These are phyloP conservation scores for Posidonia australis DNA, from an alignment of 106 monocot genomes.

Conservation along the genomic window DNA sequence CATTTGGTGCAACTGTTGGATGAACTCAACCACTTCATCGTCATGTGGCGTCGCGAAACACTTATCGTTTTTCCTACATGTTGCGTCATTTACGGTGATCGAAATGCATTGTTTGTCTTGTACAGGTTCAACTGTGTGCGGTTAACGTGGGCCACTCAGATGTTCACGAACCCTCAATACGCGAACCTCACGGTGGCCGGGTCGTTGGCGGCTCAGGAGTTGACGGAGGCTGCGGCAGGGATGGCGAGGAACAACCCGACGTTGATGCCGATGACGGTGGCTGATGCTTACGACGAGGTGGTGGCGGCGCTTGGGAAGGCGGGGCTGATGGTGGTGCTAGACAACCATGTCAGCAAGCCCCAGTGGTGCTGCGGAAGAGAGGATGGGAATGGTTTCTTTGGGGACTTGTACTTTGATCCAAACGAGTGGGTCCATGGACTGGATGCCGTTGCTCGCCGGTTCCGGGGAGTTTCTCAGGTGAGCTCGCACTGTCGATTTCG, in stretches of 20 bases:
- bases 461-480: not conserved
- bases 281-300: conserved; percentile 31
- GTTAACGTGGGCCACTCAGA: conserved; percentile 37
- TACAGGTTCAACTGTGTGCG: conserved; percentile 33
- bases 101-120: not conserved
- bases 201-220: conserved; percentile 21
- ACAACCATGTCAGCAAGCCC: conserved; percentile 43
- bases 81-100: too few relatives aligned
- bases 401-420: conserved; percentile 31
- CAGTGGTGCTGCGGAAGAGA: conserved; percentile 38
- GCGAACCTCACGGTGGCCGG: conserved; percentile 18
- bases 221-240: conserved; percentile 7
- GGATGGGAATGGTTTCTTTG: conserved; percentile 51
- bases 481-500: too few relatives aligned
- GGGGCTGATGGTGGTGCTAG: conserved; percentile 40
- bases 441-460: conserved; percentile 19
- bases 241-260: conserved; percentile 20
- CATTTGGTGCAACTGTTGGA: too few relatives aligned
- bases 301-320: conserved; percentile 28
- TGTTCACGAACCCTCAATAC: conserved; percentile 25
- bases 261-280: conserved; percentile 14
- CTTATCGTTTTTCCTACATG: too few relatives aligned
- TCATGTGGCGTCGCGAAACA: too few relatives aligned
- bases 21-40: too few relatives aligned
- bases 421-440: conserved; percentile 35